Conservation (phyloP, 345 rosid genomes). For the Syzygium grande region DNA sequence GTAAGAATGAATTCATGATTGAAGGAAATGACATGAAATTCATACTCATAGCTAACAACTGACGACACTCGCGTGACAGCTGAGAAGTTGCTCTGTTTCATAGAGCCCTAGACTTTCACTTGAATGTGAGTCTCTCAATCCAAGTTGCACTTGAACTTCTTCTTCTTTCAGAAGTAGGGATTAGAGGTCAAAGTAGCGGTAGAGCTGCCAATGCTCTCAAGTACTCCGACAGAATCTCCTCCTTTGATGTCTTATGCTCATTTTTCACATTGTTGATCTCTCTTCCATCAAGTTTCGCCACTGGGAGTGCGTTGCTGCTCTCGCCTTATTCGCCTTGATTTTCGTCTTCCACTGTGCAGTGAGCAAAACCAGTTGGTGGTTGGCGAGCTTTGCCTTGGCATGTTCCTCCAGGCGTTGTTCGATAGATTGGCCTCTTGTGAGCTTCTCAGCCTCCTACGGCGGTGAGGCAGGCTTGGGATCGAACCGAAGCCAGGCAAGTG, state of each 20-base stretch:
- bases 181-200: not conserved
- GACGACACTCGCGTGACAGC: not conserved
- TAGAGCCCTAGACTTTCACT: not conserved
- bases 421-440: not conserved
- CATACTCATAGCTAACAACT: not conserved
- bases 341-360: not conserved
- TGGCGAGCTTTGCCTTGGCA: not conserved
- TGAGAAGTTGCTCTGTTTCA: not conserved
- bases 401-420: not conserved
- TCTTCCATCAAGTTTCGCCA: not conserved
- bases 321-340: not conserved
- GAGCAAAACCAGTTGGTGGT: not conserved
- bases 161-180: not conserved
- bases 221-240: not conserved
- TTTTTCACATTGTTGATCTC: not conserved
- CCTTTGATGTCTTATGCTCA: not conserved
- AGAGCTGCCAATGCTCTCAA: not conserved
- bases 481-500: not conserved
- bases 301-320: not conserved
- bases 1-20: not conserved
- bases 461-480: rapidly evolving
- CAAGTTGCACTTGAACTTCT: not conserved
- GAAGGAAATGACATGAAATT: not conserved
- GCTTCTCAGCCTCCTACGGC: not conserved
- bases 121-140: not conserved